Evolutionary conservation across 225 moss, liverwort and hornwort genomes (phyloP).

Genomic region (Ulota crispa): DNA sequence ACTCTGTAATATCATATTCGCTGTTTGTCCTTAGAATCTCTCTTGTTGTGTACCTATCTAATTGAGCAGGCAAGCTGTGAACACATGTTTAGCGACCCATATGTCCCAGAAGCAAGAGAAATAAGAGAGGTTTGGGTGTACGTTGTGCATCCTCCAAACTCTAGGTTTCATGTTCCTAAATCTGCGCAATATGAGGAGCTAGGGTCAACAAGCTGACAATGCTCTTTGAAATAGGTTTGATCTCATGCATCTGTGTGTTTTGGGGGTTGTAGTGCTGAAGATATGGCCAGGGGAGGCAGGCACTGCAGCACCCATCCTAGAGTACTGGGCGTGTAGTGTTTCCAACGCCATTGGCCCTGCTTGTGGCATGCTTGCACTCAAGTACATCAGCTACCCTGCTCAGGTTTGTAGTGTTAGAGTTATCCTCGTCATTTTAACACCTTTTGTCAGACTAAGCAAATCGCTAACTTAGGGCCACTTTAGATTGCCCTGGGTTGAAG

Average conservation of each 20-base stretch:
- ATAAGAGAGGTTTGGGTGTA: neutral
- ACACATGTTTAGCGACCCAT: neutral
- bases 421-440: neutral
- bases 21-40: neutral
- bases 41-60: neutral
- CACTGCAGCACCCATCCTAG: slow-evolving; percentile 61
- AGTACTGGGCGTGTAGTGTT: slow-evolving; percentile 75
- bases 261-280: slow-evolving; percentile 56
- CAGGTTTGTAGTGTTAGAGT: slow-evolving; percentile 48
- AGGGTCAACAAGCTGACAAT: neutral
- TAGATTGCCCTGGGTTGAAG: neutral
- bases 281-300: slow-evolving; percentile 60
- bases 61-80: neutral
- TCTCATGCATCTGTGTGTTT: neutral
- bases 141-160: neutral
- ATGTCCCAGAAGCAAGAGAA: neutral
- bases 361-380: slow-evolving; percentile 80
- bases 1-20: neutral
- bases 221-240: neutral
- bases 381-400: slow-evolving; percentile 96
- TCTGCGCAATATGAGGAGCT: neutral
- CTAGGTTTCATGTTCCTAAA: neutral
- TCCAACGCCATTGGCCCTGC: slow-evolving; percentile 85
- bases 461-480: neutral
- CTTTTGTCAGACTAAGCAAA: neutral